Base-by-base conservation (phyloP, 2,329 filamentous ascomycete genomes). In the Colletotrichum liaoningense region DNA sequence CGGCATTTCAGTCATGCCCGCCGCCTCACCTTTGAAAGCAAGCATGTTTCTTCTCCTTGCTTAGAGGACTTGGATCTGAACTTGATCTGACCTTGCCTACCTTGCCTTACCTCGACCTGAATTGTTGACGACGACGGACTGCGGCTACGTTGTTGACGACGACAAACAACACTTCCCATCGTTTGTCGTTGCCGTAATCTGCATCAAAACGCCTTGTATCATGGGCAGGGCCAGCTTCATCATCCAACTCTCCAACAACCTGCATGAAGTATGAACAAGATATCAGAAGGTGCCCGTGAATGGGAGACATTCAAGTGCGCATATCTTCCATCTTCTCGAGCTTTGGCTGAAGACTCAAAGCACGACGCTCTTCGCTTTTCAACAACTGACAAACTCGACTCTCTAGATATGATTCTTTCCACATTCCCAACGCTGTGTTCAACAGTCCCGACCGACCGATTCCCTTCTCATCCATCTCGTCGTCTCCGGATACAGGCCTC, bases 401-500 rank as follows among this genome's bases (percentile, higher is more conserved):
- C 24, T 38, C 35, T 54, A 75, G 74, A 74, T 76, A 76, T 72
- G 69, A 76, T 66, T 75, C 74, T 28, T 66, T 73, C 49, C 63
- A 70, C 60, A 70, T 76, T 28, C 63, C 69, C 28, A 76, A 42
- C 16, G 70, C 69, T 58, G 63, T 76, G 58, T 63, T 70, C 73
- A 81, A 82, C 59, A 58, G 77, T 28, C 71, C 75, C 63, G 78
- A 77, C 24, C 16, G 42, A 1, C 75, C 72, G 9, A 67, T 79
- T 1, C 75, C 81, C 8, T 75, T 74, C n/a, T 74, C 77, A 6
- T 74, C 76, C 19, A 76, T 83, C 9, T 54, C 75, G 2, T 76
- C 79, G 11, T 81, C 79, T 58, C 73, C 76, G n/a, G 85, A 87
- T 66, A 75, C 80, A 11, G 79, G 79, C 63, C 81, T 90, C 57